A percentile compares a stretch with the other conserved stretches of the same genome.
Conservation (phyloP, 148 eudicot species). For the Spergularia marina region DNA sequence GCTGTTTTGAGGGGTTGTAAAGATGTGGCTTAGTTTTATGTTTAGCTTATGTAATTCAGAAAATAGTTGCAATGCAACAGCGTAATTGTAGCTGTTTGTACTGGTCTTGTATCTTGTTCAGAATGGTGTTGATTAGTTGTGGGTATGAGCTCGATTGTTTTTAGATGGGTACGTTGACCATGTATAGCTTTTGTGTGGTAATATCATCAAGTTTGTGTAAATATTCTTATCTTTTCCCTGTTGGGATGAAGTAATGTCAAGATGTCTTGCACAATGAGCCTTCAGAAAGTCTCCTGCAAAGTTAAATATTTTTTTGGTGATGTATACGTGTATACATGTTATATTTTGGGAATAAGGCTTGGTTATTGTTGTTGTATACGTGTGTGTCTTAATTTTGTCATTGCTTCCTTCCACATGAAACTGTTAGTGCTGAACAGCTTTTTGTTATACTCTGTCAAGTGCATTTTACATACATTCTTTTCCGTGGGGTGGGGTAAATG, state of each 20-base stretch:
- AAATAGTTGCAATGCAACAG: background rate
- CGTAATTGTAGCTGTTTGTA: background rate
- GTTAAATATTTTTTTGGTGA: background rate
- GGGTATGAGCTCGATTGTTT: background rate
- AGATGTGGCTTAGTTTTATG: background rate
- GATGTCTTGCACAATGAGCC: background rate
- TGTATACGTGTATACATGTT: no score
- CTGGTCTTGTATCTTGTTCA: background rate
- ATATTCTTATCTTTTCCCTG: background rate
- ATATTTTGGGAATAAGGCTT: no score
- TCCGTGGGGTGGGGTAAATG: constrained; percentile 4
- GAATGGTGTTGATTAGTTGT: background rate
- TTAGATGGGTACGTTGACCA: background rate
- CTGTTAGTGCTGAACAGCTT: background rate
- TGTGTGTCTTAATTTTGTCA: background rate
- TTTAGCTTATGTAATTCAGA: background rate
- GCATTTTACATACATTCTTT: background rate
- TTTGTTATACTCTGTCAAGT: background rate
- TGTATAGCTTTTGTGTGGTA: background rate
- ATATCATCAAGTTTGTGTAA: background rate
- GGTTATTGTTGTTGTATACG: no score
- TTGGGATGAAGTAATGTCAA: background rate
- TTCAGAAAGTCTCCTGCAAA: background rate
- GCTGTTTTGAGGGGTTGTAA: background rate
- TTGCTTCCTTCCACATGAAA: background rate